Percentiles rank a stretch among this genome's conserved stretches.
phyloP scores from a whole-genome alignment of 2,329 filamentous ascomycete species.

The Volutella citrinella region DNA sequence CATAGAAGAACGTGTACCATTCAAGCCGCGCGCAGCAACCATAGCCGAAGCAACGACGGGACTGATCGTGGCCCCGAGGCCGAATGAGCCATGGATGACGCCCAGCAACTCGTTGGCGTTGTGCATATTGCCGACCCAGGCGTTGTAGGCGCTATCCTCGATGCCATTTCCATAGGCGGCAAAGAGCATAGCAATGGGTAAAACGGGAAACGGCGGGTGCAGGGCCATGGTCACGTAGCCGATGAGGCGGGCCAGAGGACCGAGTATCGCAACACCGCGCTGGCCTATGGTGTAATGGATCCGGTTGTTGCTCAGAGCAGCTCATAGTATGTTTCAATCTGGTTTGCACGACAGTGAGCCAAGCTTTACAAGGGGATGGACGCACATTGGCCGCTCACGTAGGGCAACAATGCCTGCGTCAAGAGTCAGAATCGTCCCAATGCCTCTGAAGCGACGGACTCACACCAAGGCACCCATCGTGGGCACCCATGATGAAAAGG shows the following conservation, averaged over 20 bases:
- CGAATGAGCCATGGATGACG: slow-evolving; percentile 70
- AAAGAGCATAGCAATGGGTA: slow-evolving; percentile 63
- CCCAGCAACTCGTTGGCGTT: slow-evolving; percentile 72
- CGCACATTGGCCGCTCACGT: no score
- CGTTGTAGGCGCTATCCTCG: slow-evolving; percentile 58
- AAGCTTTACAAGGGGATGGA: no score
- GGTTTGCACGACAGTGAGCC: no score
- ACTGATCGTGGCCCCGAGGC: slow-evolving; percentile 65
- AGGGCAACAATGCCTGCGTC: slow-evolving; percentile 45
- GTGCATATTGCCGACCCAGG: slow-evolving; percentile 67
- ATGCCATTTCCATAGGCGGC: slow-evolving; percentile 71
- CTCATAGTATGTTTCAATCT: slow-evolving; percentile 53
- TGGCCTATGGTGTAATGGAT: slow-evolving; percentile 66
- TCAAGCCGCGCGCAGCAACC: slow-evolving; percentile 59
- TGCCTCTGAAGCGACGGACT: slow-evolving; percentile 27
- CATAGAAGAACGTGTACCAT: slow-evolving; percentile 76
- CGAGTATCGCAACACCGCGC: slow-evolving; percentile 66
- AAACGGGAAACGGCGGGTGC: slow-evolving; percentile 66
- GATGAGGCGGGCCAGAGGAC: slow-evolving; percentile 58
- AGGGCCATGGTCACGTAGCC: slow-evolving; percentile 63
- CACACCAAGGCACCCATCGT: slow-evolving; percentile 65
- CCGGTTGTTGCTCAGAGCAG: slow-evolving; percentile 61
- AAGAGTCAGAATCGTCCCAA: no score
- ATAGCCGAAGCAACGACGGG: slow-evolving; percentile 72
- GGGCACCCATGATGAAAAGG: slow-evolving; percentile 65